Conservation (phyloP, 768 basidiomycete genomes). For the Mycena belliarum region DNA sequence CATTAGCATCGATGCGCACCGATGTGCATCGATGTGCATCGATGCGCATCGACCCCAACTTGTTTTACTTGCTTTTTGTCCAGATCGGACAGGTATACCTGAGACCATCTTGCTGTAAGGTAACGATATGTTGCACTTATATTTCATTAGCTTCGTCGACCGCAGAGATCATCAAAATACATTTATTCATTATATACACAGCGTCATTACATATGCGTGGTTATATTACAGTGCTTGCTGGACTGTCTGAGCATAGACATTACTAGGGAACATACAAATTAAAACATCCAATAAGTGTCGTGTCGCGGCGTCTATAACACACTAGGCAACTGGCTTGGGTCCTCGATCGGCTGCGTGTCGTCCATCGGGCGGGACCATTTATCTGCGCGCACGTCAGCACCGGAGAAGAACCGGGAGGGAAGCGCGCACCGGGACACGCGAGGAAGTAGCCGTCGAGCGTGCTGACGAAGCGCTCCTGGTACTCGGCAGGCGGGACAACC, state of each 20-base stretch:
- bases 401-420: background rate
- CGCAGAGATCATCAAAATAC: slow-evolving; percentile 7
- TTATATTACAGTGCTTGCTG: slow-evolving; percentile 3
- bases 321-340: slow-evolving; percentile 43
- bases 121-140: too few species aligned
- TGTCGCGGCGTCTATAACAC: slow-evolving; percentile 32
- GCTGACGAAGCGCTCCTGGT: slow-evolving; percentile 73
- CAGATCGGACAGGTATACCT: too few species aligned
- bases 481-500: slow-evolving; percentile 78
- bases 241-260: slow-evolving; percentile 10
- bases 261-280: background rate
- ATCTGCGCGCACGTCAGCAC: slow-evolving; percentile 8
- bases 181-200: background rate
- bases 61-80: too few species aligned
- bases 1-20: too few species aligned
- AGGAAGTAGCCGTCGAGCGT: slow-evolving; percentile 76
- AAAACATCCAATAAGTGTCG: background rate
- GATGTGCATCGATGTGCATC: too few species aligned
- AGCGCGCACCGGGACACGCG: slow-evolving; percentile 64
- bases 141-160: too few species aligned
- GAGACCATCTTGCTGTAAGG: too few species aligned
- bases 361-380: slow-evolving; percentile 49
- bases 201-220: slow-evolving; percentile 2
- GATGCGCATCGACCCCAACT: too few species aligned
- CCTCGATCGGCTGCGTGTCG: slow-evolving; percentile 38